Base-by-base conservation (phyloP, 805 yeast genomes). In the Lipomyces lipofer region DNA sequence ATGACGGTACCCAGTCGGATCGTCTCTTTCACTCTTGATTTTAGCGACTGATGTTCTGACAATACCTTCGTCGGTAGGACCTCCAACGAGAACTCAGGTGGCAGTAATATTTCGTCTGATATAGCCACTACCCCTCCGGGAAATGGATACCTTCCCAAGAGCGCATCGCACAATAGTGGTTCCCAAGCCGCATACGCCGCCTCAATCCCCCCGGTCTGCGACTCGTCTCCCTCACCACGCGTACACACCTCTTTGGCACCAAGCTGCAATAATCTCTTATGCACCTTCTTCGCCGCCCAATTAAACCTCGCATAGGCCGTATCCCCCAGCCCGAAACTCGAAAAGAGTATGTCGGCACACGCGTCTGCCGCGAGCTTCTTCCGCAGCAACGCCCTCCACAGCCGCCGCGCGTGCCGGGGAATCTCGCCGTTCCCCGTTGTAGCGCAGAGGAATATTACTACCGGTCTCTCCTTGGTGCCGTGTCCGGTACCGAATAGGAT, bases 361-460 rank as follows among this genome's bases (percentile, higher is more conserved):
- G 88, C 71, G 62, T 81, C 81, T 0, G 61, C 27, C 73, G 94
- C 78, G 6, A 92, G 77, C 60, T 82, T 83, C 66, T 78, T 81
- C 66, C 79, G 81, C 53, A 88, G 78, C 63, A 94, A 69, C 58
- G 85, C 82, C 60, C 78, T 76, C 95, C 96, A 86, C 59, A 92
- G 80, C 56, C 79, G 81, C 59, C 75, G 75, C 0, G 86, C 84
- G 66, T 88, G 88, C 39, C 86, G 70, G 0, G 99, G 98, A 30
- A 92, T 70, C 58, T 86, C 96, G 25, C 99, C 99, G 69, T 92
- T 97, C 6, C 99, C 98, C 1, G 96, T 86, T 0, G 99, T 92
- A 1, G 97, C 84, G 67, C 95, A 86, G 2, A 92, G 67, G 0
- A 85, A 75, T 21, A 84, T 73, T 49, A 81, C 73, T 27, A 71